A percentile compares a stretch with the other conserved stretches of the same genome.
phyloP scores from a whole-genome alignment of 2,329 filamentous ascomycete species.

The Aspergillus neoniger region DNA sequence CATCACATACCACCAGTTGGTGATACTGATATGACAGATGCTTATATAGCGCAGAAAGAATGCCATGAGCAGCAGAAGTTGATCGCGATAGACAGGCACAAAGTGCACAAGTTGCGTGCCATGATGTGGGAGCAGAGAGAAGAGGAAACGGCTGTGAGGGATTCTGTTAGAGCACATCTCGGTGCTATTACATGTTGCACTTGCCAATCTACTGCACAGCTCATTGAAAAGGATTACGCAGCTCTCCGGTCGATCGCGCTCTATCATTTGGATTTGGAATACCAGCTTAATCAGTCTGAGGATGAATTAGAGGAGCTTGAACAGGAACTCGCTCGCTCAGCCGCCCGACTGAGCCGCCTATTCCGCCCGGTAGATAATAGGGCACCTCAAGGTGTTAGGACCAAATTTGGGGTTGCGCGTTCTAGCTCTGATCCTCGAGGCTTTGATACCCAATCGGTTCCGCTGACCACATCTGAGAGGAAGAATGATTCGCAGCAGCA shows the following conservation, averaged over 20 bases:
- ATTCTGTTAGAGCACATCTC: conserved; percentile 26
- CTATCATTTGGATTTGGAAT: conserved; percentile 28
- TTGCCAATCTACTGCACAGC: not conserved
- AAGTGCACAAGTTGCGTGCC: conserved; percentile 25
- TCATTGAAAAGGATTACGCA: conserved; percentile 20
- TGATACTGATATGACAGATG: not conserved
- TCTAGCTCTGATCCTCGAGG: not conserved
- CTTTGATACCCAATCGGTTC: not conserved
- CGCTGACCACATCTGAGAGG: not conserved
- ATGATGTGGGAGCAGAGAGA: conserved; percentile 28
- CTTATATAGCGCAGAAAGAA: not conserved
- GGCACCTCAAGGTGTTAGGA: not conserved
- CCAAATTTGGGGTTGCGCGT: not conserved
- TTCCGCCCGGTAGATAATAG: not conserved
- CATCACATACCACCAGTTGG: not conserved
- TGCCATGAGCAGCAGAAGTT: conserved; percentile 16
- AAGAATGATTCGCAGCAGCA: not conserved
- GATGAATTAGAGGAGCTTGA: conserved; percentile 31
- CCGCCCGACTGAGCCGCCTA: conserved; percentile 7
- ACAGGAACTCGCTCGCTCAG: conserved; percentile 23
- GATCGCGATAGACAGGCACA: conserved; percentile 21
- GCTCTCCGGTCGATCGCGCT: conserved; percentile 23
- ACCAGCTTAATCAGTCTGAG: conserved; percentile 28
- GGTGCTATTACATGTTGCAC: conserved; percentile 8
- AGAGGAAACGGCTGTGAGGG: conserved; percentile 24